phyloP scores from a whole-genome alignment of 129 eudicot genomes.

The Flaveria brownii region DNA sequence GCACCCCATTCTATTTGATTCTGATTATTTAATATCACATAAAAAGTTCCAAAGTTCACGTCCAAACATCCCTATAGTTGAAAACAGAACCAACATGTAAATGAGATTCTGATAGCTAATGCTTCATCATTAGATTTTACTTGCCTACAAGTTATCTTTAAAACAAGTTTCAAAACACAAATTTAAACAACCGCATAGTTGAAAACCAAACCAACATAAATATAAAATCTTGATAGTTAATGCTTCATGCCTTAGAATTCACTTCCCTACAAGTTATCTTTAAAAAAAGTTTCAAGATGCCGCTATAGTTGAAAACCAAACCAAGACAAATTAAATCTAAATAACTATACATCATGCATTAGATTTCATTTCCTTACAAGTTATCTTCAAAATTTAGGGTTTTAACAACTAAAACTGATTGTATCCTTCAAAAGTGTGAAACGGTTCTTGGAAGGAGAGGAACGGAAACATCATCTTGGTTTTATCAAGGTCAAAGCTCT shows the following conservation, averaged over 20 bases:
- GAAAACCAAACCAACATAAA: background rate
- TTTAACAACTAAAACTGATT: slow-evolving; percentile 16
- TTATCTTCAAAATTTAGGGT: slow-evolving; percentile 3
- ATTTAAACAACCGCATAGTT: background rate
- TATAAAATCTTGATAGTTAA: background rate
- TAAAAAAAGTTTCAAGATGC: background rate
- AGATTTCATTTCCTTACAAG: slow-evolving; percentile 1
- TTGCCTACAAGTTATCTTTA: no score
- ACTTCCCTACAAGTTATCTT: background rate
- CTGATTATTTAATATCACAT: background rate
- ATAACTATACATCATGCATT: background rate
- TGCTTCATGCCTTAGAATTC: background rate
- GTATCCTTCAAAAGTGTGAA: slow-evolving; percentile 35
- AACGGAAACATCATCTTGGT: slow-evolving; percentile 33
- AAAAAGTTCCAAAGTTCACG: no score
- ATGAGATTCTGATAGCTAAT: no score
- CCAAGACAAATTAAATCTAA: background rate
- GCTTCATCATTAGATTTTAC: no score
- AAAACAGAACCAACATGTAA: no score
- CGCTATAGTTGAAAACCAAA: no score
- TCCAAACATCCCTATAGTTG: no score
- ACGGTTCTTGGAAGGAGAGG: slow-evolving; percentile 44
- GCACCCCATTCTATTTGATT: background rate
- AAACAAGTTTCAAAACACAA: background rate
- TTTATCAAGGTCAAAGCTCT: slow-evolving; percentile 42